Base-by-base conservation (phyloP, 1,284 basidiomycete species). In the Xerocomus nothofagi region DNA sequence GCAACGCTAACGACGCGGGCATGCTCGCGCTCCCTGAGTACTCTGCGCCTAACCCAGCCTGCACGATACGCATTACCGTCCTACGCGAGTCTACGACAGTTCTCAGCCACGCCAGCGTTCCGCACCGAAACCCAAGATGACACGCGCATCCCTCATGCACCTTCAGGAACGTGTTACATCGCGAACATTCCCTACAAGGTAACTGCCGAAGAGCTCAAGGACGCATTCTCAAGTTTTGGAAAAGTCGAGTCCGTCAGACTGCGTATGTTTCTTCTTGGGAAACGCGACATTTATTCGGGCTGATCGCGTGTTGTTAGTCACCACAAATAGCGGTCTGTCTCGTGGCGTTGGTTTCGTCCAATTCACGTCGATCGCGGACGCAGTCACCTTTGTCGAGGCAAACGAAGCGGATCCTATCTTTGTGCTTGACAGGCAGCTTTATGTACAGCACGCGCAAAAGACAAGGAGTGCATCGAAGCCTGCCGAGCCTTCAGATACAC, bases 321-420 rank as follows among this genome's bases (percentile, higher is more conserved):
- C 57, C 2, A 56, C 68, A 37, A 47, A 60, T 0, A 58, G 71
- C 23, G 77, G 77, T 0, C 50, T 65, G 14, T 47, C 63, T n/a
- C 67, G 70, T 23, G 79, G 78, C 1, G 72, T 68, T 44, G 73
- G 67, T 10, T 78, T 79, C 54, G 55, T 81, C 34, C 64, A 72
- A n/a, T 81, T 73, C 46, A 54, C 53, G 30, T 61, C 60, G 7
- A 37, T 65, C 23, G 69, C 62, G 2, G 68, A 73, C 6, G 74
- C 78, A 2, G 47, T 63, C 6, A 57, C 56, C 26, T 73, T 73
- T 38, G 53, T 69, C 27, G 65, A 72, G 6, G 67, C 71, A 17
- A 57, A 66, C 27, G 24, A 31, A 20, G 63, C 69, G 52, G 74
- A 78, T 54, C 73, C 77, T 2, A 58, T 80, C 23, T 72, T 66